phyloP scores from a whole-genome alignment of 768 basidiomycete species.

The Xerocomus brunneocitrinus region DNA sequence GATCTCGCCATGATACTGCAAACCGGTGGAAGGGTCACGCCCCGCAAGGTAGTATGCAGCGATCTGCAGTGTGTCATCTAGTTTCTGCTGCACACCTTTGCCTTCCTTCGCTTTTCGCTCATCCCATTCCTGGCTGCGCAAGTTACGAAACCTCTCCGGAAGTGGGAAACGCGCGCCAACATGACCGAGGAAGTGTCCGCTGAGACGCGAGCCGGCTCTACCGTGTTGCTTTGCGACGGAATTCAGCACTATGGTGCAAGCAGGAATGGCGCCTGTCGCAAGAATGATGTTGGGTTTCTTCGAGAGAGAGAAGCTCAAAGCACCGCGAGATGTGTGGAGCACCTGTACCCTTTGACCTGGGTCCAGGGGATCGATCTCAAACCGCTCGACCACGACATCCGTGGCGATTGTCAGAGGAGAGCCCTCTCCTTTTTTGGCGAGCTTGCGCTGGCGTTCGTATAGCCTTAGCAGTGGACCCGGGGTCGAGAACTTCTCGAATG shows the following conservation, averaged over 20 bases:
- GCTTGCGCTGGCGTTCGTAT: slow-evolving; percentile 13
- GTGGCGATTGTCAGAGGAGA: slow-evolving; percentile 17
- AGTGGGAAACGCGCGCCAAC: slow-evolving; percentile 8
- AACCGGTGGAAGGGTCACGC: not conserved
- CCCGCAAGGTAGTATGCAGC: slow-evolving; percentile 9
- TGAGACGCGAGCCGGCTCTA: slow-evolving; percentile 13
- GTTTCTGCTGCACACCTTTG: not conserved
- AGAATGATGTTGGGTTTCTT: slow-evolving; percentile 17
- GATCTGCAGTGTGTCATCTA: not conserved
- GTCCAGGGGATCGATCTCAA: slow-evolving; percentile 11
- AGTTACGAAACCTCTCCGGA: not conserved
- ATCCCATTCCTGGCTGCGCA: not conserved
- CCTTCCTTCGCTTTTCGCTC: not conserved
- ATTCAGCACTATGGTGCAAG: slow-evolving; percentile 17
- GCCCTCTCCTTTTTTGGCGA: slow-evolving; percentile 5
- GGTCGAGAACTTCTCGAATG: slow-evolving; percentile 18
- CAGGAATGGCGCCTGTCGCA: slow-evolving; percentile 17
- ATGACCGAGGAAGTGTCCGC: slow-evolving; percentile 14
- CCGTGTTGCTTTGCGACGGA: slow-evolving; percentile 8
- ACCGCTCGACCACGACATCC: slow-evolving; percentile 5
- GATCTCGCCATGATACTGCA: slow-evolving; percentile 13
- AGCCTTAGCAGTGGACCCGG: slow-evolving; percentile 13
- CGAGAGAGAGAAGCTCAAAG: slow-evolving; percentile 6
- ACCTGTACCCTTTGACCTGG: slow-evolving; percentile 3
- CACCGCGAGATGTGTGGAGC: slow-evolving; percentile 15